Conservation (phyloP, 768 basidiomycete genomes). For the Serendipita sp. region DNA sequence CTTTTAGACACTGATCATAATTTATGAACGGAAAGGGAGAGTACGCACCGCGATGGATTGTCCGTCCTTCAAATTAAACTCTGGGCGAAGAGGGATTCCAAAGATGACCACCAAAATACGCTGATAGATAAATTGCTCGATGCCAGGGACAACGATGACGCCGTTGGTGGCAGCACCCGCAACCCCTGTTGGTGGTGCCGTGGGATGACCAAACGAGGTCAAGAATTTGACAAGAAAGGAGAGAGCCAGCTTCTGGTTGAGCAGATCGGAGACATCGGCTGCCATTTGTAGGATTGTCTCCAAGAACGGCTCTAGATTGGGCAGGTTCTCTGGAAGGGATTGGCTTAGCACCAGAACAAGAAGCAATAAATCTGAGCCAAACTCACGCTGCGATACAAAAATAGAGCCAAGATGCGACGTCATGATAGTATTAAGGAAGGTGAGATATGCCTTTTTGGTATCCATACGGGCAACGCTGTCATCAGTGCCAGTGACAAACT, state of each 20-base stretch:
- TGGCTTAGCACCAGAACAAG: slow-evolving; percentile 15
- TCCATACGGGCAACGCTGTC: slow-evolving; percentile 62
- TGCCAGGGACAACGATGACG: slow-evolving; percentile 50
- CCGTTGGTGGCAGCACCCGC: slow-evolving; percentile 20
- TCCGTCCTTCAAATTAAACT: slow-evolving; percentile 80
- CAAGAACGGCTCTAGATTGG: slow-evolving; percentile 50
- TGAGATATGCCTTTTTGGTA: slow-evolving; percentile 80
- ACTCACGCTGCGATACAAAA: slow-evolving; percentile 75
- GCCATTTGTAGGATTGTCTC: slow-evolving; percentile 58
- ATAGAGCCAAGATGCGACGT: slow-evolving; percentile 65
- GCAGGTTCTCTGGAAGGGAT: slow-evolving; percentile 42
- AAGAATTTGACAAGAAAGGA: slow-evolving; percentile 59
- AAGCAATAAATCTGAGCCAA: not conserved
- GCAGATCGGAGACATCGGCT: slow-evolving; percentile 59
- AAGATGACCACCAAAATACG: slow-evolving; percentile 71
- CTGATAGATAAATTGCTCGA: slow-evolving; percentile 85
- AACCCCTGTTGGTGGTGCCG: slow-evolving; percentile 24
- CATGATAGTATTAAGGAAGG: slow-evolving; percentile 67
- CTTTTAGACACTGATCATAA: not conserved
- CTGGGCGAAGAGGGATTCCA: slow-evolving; percentile 56
- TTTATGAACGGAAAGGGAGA: not conserved
- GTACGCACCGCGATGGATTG: slow-evolving; percentile 62
- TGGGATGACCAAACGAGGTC: slow-evolving; percentile 47
- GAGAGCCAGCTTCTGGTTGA: slow-evolving; percentile 65
- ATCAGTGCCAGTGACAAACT: slow-evolving; percentile 69